Percentiles rank a stretch among this genome's conserved stretches.
phyloP scores from a whole-genome alignment of 371 early-diverging fungal species.

The Massospora cicadina region DNA sequence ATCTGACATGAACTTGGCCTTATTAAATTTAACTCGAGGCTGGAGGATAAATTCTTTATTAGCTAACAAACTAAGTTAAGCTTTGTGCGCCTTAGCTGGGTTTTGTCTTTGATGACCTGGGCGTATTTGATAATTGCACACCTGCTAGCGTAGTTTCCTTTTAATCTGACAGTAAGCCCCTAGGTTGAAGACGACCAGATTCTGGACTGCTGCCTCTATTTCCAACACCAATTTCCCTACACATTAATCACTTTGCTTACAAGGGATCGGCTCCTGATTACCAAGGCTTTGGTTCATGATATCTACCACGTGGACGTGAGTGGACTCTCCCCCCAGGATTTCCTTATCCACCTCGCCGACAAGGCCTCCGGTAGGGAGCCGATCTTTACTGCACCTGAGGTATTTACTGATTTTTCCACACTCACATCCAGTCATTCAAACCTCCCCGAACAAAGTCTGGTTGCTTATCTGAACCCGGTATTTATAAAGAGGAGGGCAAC shows the following conservation, averaged over 20 bases:
- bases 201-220: slow-evolving; percentile 8
- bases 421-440: neutral
- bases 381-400: neutral
- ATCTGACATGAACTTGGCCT: no score
- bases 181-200: slow-evolving; percentile 6
- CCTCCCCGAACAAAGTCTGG: neutral
- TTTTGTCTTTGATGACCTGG: no score
- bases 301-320: neutral
- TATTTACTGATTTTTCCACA: neutral
- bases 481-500: no score
- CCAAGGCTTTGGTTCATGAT: neutral
- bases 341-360: neutral
- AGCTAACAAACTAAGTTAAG: no score
- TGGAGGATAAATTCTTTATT: no score
- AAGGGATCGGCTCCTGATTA: neutral
- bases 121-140: no score
- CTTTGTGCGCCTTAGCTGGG: no score
- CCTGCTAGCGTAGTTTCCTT: neutral
- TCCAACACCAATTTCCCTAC: neutral
- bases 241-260: neutral
- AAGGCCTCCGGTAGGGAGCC: neutral
- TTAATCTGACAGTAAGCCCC: neutral
- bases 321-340: neutral
- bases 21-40: no score
- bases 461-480: no score